Base-by-base conservation (phyloP, 768 basidiomycete species). In the Boletus reticuloceps region DNA sequence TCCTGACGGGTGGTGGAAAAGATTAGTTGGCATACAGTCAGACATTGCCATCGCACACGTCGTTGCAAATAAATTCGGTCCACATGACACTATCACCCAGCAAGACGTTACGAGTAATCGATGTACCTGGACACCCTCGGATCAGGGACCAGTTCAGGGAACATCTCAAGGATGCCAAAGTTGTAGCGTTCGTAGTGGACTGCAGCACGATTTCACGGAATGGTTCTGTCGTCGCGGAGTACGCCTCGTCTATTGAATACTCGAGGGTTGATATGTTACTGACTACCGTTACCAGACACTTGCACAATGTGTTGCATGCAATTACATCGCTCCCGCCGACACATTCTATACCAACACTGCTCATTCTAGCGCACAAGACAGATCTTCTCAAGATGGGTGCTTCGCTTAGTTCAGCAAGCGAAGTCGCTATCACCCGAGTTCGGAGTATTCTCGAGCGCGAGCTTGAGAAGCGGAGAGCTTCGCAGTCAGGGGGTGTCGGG, bases 61-160 rank as follows among this genome's bases (percentile, higher is more conserved):
- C 91, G 0, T 74, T 94, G 65, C 91, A 94, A 68, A 77, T 79
- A 6, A 94, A 91, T 67, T 72, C 77, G 1, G 79, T 82, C 5
- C 59, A 77, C 6, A 67, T 86, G 34, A 55, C 70, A 6, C 60
- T 85, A n/a, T 66, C 71, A 7, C 58, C 74, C 3, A 75, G 74
- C 41, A 81, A 79, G 60, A 64, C 70, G 14, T 65, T 88, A 43
- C 80, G 76, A 39, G 70, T 89, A 13, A 74, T 91, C 17, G 91
- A 94, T 69, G 72, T 94, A 40, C 91, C 91, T 9, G 91, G 91
- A n/a, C 91, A 94, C 68, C 88, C 91, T 11, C 81, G 91, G 40
- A 79, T 94, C 52, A 74, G 90, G 31, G 81, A 81, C 62, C 88
- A 91, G 63, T 89, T 91, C 65, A 74, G 71, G 46, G 89, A 91